Evolutionary conservation across 1,284 basidiomycete genomes (phyloP).

Genomic region (Xerocomus minutiporus): DNA sequence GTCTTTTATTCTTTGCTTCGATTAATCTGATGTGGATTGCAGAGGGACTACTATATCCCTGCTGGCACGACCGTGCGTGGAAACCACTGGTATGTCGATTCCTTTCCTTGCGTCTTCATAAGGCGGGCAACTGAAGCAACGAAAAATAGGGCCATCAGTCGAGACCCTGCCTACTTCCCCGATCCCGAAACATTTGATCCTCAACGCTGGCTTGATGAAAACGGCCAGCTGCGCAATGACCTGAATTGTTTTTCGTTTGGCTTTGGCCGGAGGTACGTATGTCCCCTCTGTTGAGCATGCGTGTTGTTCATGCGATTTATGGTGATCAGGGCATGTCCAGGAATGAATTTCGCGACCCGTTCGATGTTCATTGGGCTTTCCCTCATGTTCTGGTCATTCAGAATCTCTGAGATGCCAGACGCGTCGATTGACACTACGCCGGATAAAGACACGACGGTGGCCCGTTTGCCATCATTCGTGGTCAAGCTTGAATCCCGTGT

Average conservation of each 20-base stretch:
- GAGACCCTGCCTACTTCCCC: constrained; percentile 55
- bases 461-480: constrained; percentile 10
- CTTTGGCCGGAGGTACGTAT: too few relatives aligned
- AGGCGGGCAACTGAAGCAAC: neutral
- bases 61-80: constrained; percentile 53
- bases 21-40: constrained; percentile 18
- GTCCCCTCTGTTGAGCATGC: too few relatives aligned
- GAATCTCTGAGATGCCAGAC: constrained; percentile 12
- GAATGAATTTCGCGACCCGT: constrained; percentile 21
- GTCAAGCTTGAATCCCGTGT: constrained; percentile 18
- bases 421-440: constrained; percentile 18
- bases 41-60: constrained; percentile 56
- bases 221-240: too few relatives aligned
- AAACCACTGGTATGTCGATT: constrained; percentile 47
- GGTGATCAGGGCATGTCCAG: constrained; percentile 23
- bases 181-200: constrained; percentile 58
- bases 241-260: too few relatives aligned
- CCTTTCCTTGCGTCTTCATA: neutral
- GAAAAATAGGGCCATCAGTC: constrained; percentile 42
- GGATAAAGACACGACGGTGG: constrained; percentile 10
- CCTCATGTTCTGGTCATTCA: constrained; percentile 24
- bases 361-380: constrained; percentile 21
- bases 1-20: too few relatives aligned
- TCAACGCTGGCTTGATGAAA: constrained; percentile 49
- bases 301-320: too few relatives aligned